Conservation (phyloP, 768 basidiomycete species). For the Cantharellus cinnabarinus region DNA sequence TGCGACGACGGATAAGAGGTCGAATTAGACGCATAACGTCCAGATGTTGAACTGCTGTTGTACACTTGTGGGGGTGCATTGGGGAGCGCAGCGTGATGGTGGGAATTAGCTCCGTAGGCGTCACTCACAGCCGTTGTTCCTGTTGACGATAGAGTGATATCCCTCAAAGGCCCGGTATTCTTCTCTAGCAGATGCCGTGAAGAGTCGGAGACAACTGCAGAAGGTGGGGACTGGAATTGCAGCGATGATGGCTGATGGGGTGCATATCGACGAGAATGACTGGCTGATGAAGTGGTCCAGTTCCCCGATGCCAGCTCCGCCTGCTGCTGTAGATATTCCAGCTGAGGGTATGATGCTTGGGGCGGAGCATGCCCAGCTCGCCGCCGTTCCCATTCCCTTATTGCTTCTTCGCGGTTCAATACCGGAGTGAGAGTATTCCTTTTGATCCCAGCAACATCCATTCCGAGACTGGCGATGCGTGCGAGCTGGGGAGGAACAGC, state of each 20-base stretch:
- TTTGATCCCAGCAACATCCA: conserved; percentile 48
- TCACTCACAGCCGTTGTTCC: conserved; percentile 15
- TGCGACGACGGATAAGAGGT: conserved; percentile 15
- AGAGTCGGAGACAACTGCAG: conserved; percentile 23
- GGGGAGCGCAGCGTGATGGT: not conserved
- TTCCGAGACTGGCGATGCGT: conserved; percentile 43
- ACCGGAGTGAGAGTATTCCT: conserved; percentile 83
- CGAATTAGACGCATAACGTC: conserved; percentile 37
- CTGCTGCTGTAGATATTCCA: conserved; percentile 85
- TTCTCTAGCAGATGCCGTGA: conserved; percentile 36
- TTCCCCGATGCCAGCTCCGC: conserved; percentile 25
- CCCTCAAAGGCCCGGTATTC: conserved; percentile 32
- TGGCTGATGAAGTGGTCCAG: not conserved
- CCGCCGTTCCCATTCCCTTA: conserved; percentile 88
- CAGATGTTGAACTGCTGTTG: conserved; percentile 30
- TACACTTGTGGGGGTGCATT: conserved; percentile 62
- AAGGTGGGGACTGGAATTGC: conserved; percentile 34
- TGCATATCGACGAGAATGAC: conserved; percentile 3
- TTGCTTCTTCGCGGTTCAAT: conserved; percentile 82
- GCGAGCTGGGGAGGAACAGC: conserved; percentile 75
- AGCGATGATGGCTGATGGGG: conserved; percentile 6
- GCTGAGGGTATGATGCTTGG: conserved; percentile 53
- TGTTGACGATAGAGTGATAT: conserved; percentile 26
- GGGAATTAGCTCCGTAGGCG: conserved; percentile 16
- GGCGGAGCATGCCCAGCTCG: conserved; percentile 47